A percentile compares a stretch with the other conserved stretches of the same genome.
These are phyloP conservation scores for Lentinula aciculospora DNA, from an alignment of 768 basidiomycete genomes.

Conservation along the genomic window DNA sequence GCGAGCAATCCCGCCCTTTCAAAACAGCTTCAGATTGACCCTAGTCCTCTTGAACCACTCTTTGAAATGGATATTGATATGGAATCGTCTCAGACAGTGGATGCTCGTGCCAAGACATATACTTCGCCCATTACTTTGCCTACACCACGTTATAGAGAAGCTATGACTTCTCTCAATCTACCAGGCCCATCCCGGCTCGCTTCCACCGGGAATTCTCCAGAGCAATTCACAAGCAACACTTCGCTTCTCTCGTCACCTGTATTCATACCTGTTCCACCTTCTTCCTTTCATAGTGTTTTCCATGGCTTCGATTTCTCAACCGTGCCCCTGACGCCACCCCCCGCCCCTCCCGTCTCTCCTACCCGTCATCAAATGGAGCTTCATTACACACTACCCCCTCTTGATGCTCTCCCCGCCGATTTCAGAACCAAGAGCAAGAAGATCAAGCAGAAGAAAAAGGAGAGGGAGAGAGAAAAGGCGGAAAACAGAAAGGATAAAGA, in stretches of 20 bases:
- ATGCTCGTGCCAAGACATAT: not conserved
- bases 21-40: not conserved
- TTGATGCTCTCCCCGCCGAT: slow-evolving; percentile 43
- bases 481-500: slow-evolving; percentile 36
- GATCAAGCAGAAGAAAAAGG: slow-evolving; percentile 44
- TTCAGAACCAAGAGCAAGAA: slow-evolving; percentile 41
- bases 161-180: too few species aligned
- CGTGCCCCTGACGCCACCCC: slow-evolving; percentile 13
- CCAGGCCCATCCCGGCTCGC: not conserved
- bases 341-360: slow-evolving; percentile 8
- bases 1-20: not conserved
- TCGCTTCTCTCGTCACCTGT: slow-evolving; percentile 15
- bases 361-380: slow-evolving; percentile 28
- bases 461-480: slow-evolving; percentile 34
- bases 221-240: slow-evolving; percentile 12
- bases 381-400: slow-evolving; percentile 41
- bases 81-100: not conserved
- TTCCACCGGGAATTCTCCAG: not conserved
- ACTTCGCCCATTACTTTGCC: not conserved
- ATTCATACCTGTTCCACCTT: slow-evolving; percentile 29
- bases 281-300: slow-evolving; percentile 23
- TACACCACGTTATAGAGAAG: not conserved
- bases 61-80: not conserved
- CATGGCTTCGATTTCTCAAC: slow-evolving; percentile 22
- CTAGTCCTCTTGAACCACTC: not conserved